These are phyloP conservation scores for Trichosporon sp. DNA, from an alignment of 1,284 basidiomycete species.

Conservation along the genomic window DNA sequence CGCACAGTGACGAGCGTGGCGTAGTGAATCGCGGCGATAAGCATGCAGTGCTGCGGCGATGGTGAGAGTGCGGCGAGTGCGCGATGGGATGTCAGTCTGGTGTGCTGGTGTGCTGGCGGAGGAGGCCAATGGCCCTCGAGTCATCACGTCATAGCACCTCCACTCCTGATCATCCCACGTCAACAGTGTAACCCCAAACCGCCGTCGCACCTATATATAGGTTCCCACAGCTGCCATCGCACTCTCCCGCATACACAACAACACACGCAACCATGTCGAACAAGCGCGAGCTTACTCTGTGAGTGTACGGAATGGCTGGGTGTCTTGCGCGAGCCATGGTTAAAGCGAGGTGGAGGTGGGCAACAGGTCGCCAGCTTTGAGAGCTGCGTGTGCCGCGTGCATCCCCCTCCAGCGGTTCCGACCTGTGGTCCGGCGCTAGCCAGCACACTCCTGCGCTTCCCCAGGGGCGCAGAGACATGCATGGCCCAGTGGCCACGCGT, in stretches of 20 bases:
- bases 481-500: background rate
- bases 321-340: background rate
- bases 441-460: background rate
- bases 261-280: constrained; percentile 3
- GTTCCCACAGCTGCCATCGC: background rate
- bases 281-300: background rate
- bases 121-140: background rate
- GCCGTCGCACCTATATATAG: background rate
- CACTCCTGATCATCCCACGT: constrained; percentile 10
- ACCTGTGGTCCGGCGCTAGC: background rate
- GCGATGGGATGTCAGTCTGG: constrained; percentile 1
- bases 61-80: background rate
- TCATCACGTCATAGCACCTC: constrained; percentile 15
- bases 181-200: constrained; percentile 1
- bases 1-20: background rate
- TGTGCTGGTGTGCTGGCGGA: background rate
- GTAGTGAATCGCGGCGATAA: background rate
- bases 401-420: background rate
- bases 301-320: background rate
- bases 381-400: background rate
- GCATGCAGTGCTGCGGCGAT: background rate
- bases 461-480: background rate
- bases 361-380: background rate
- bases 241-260: background rate
- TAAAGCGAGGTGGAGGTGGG: too few species aligned